Evolutionary conservation across 2,329 filamentous ascomycete genomes (phyloP).

Genomic region (Akanthomyces uredinophilus): DNA sequence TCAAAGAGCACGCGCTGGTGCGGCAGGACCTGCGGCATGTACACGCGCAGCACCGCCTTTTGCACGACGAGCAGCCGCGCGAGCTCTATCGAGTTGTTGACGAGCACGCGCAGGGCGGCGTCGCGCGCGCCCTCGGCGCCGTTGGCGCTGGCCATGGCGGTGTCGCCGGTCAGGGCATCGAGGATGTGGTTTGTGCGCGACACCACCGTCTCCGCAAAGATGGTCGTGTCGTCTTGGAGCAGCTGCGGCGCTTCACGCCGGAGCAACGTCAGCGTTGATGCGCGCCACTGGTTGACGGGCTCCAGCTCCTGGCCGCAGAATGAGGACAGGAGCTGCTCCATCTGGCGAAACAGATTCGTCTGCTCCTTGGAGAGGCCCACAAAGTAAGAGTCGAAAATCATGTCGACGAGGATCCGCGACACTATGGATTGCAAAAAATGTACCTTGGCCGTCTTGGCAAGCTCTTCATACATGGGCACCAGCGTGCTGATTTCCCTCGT

Average conservation of each 20-base stretch:
- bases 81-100: constrained; percentile 50
- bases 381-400: constrained; percentile 58
- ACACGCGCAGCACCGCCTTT: constrained; percentile 51
- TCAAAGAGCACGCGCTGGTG: constrained; percentile 55
- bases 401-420: constrained; percentile 54
- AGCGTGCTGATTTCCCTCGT: constrained; percentile 40
- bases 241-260: constrained; percentile 46
- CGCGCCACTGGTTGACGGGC: constrained; percentile 61
- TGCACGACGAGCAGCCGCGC: constrained; percentile 53
- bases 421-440: constrained; percentile 59
- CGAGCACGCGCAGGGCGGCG: constrained; percentile 47
- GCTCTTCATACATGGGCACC: constrained; percentile 54
- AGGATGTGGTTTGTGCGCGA: constrained; percentile 45
- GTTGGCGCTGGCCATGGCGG: not conserved
- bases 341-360: constrained; percentile 43
- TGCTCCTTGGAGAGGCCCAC: constrained; percentile 55
- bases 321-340: constrained; percentile 41
- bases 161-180: constrained; percentile 40
- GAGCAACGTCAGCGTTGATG: constrained; percentile 56
- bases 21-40: constrained; percentile 49
- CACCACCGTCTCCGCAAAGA: constrained; percentile 39
- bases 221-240: constrained; percentile 41
- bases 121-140: constrained; percentile 37
- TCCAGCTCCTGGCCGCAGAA: constrained; percentile 42
- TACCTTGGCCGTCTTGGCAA: constrained; percentile 51